Base-by-base conservation (phyloP, 2,329 filamentous ascomycete genomes). In the Verticillium nubilum region DNA sequence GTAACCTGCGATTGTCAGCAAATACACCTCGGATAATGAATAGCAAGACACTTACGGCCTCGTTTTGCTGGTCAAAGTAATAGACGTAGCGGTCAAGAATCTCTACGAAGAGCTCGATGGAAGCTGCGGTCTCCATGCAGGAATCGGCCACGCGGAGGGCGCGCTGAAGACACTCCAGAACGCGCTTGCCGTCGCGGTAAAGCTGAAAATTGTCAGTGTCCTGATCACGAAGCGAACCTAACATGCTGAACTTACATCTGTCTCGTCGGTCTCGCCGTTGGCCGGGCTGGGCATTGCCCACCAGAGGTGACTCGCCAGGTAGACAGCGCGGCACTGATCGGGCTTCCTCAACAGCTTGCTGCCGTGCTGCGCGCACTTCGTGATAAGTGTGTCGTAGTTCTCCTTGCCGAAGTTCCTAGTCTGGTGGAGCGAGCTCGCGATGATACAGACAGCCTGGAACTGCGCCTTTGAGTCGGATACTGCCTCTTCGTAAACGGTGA, bases 1-100 rank as follows among this genome's bases (percentile, higher is more conserved):
- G 95, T 99, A 42, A 99, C 83, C 83, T 86, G 5, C 27, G 26
- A 6, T 12, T 17, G n/a, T 58, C 6, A 58, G 61, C 15, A 2
- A 31, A 55, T 62, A 50, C 4, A 1, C 9, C 12, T 37, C 37
- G 67, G 60, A 56, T 55, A 52, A 2, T 33, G n/a, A 12, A n/a
- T 33, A 53, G 26, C 26, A 1, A 23, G 25, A 15, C 15, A 70
- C 82, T 70, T 72, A 85, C 95, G 65, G 93, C 93, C 77, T 99
- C 95, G 75, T 99, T 99, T 72, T 97, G 92, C 74, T 99, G 94
- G 74, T 99, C 95, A 78, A 97, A 99, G 79, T 98, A 99, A 75
- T 99, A 99, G 58, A 98, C 93, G 72, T 99, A 99, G 74, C 95
- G 87, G 74, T 99, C 97, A 59, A 99, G 79, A 64, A 99, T 99